Base-by-base conservation (phyloP, 495 filamentous ascomycete genomes). In the Penicillium egyptiacum region DNA sequence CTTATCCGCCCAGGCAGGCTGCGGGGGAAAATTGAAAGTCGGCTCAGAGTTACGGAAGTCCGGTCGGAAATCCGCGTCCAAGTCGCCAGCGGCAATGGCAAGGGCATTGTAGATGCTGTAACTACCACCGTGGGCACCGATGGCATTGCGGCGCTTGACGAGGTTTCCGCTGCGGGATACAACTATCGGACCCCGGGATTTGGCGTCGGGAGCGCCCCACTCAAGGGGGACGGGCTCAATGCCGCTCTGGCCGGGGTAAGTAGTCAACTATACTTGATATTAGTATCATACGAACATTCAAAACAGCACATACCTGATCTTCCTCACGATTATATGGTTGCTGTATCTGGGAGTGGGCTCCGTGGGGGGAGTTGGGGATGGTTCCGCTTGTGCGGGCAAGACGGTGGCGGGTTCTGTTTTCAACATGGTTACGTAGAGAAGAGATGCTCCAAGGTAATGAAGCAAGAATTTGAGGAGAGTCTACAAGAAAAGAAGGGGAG, bases 101-200 rank as follows among this genome's bases (percentile, higher is more conserved):
- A 98, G 80, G 23, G 94, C 94, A 69, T 96, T 91, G 73, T 98
- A 98, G 64, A 97, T 91, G 62, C 89, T 90, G 65, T 98, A 98
- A n/a, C 92, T 96, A 41, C 94, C 94, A 42, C 94, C 93, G 66
- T 98, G 94, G 53, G 94, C 94, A 55, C 87, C 87, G 82, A 78
- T 77, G 79, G 88, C 93, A 75, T 98, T 98, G 52, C 94, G 87
- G 63, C 87, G 84, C 58, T 92, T 84, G 58, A 98, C 83, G 8
- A 91, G 90, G 51, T 82, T 85, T 7, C 81, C 79, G 56, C 79
- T 83, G 45, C 94, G 83, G 8, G 89, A 92, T 28, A 96, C 93
- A 45, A 96, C 84, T n/a, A 98, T 89, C 1, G 94, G 94, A 4
- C 94, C 94, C 62, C 94, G 81, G 62, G 82, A 68, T 58, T 79